phyloP scores from a whole-genome alignment of 768 basidiomycete species.

The Cystoderma amianthinum region DNA sequence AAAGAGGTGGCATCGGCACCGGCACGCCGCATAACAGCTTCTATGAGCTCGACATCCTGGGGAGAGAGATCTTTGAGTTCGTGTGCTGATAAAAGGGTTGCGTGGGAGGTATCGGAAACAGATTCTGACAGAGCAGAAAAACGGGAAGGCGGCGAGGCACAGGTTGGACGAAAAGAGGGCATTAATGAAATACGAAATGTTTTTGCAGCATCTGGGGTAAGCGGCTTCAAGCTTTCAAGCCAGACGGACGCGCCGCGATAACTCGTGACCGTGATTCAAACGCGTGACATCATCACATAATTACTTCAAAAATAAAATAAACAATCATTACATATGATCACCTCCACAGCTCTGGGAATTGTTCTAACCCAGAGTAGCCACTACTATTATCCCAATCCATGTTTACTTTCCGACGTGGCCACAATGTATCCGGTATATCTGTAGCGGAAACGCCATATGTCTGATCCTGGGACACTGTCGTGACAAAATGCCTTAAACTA shows the following conservation, averaged over 20 bases:
- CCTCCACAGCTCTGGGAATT: not conserved
- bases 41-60: slow-evolving; percentile 64
- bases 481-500: slow-evolving; percentile 38
- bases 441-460: slow-evolving; percentile 2
- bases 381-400: not conserved
- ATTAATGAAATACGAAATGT: too few relatives aligned
- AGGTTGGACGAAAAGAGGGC: slow-evolving; percentile 39
- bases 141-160: slow-evolving; percentile 39
- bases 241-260: too few relatives aligned
- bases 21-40: slow-evolving; percentile 67
- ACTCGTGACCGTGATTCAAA: not conserved
- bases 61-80: slow-evolving; percentile 47
- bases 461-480: slow-evolving; percentile 22
- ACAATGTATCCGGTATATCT: not conserved
- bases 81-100: slow-evolving; percentile 31
- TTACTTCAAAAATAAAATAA: too few relatives aligned
- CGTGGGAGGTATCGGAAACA: slow-evolving; percentile 28
- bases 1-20: slow-evolving; percentile 68
- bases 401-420: not conserved
- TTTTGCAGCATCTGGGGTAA: too few relatives aligned
- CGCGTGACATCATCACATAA: not conserved
- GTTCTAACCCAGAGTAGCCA: not conserved
- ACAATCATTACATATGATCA: too few relatives aligned
- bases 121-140: slow-evolving; percentile 13
- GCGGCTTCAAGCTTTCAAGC: not conserved